Percentiles rank a stretch among this genome's conserved stretches.
phyloP scores from a whole-genome alignment of 805 yeast genomes.

The Tetrapisispora nanseiensis region DNA sequence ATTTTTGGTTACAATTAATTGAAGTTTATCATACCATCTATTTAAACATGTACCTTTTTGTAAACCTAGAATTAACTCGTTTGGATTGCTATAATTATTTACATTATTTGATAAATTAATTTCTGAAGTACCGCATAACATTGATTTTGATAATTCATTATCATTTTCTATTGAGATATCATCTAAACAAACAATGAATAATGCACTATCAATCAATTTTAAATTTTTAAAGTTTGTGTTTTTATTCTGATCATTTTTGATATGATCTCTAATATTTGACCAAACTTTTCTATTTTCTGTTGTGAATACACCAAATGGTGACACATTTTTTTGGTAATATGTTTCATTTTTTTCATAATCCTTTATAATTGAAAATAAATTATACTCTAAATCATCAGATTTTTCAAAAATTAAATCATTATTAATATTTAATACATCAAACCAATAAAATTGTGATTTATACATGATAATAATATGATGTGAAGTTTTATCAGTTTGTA shows the following conservation, averaged over 20 bases:
- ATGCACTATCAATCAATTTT: constrained; percentile 66
- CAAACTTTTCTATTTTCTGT: constrained; percentile 83
- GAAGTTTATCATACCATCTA: constrained; percentile 90
- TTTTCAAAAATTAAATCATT: constrained; percentile 57
- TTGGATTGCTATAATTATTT: neutral
- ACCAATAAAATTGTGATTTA: constrained; percentile 89
- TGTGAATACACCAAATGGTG: constrained; percentile 78
- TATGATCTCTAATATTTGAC: constrained; percentile 60
- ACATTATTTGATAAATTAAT: constrained; percentile 41
- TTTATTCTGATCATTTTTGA: constrained; percentile 36
- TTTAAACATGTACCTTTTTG: constrained; percentile 92
- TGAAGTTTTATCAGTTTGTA: constrained; percentile 69
- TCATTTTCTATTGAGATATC: constrained; percentile 50
- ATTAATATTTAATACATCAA: constrained; percentile 71
- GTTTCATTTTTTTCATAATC: constrained; percentile 45
- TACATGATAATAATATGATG: constrained; percentile 76
- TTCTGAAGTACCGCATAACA: constrained; percentile 77
- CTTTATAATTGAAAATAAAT: constrained; percentile 62
- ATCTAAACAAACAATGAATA: constrained; percentile 77
- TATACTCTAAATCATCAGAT: constrained; percentile 65
- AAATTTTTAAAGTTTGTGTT: constrained; percentile 59
- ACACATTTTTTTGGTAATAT: neutral
- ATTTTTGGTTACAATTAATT: constrained; percentile 75
- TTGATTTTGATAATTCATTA: constrained; percentile 67
- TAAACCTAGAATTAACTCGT: constrained; percentile 39